Conservation (phyloP, 768 basidiomycete genomes). For the Termitomyces sp. region DNA sequence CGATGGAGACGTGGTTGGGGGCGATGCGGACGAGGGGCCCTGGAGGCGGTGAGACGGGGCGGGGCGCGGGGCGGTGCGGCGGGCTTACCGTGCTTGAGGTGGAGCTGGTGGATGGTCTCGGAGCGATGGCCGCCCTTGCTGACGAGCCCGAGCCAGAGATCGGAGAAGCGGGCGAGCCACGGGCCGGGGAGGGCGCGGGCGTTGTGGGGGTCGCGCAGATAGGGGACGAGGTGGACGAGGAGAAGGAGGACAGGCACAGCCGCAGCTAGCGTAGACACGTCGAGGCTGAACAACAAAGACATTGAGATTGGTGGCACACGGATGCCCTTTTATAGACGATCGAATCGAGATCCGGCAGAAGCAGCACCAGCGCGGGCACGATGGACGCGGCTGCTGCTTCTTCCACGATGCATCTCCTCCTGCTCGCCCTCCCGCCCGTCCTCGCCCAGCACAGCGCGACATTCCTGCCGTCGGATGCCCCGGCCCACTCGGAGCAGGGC, state of each 20-base stretch:
- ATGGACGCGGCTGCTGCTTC: not conserved
- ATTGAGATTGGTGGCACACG: too few relatives aligned
- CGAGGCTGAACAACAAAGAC: too few relatives aligned
- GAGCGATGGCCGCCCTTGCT: constrained; percentile 69
- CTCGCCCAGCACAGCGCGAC: constrained; percentile 35
- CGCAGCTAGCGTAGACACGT: constrained; percentile 17
- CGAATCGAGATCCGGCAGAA: not conserved
- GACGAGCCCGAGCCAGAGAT: constrained; percentile 67
- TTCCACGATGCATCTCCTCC: not conserved
- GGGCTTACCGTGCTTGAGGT: constrained; percentile 63
- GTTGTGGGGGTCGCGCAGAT: constrained; percentile 51
- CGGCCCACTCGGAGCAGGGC: constrained; percentile 46
- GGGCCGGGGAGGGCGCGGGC: constrained; percentile 67
- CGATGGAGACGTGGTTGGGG: constrained; percentile 73
- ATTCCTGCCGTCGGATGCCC: constrained; percentile 43
- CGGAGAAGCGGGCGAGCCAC: constrained; percentile 62
- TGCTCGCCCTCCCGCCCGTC: not conserved
- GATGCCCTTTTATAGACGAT: not conserved
- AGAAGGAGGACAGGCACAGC: constrained; percentile 23
- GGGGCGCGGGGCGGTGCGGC: not conserved
- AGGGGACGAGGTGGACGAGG: constrained; percentile 39
- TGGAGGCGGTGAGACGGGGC: constrained; percentile 15
- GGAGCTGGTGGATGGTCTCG: constrained; percentile 67
- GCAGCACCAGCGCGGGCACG: not conserved
- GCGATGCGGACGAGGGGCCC: constrained; percentile 67